Percentiles rank a stretch among this genome's conserved stretches.
Evolutionary conservation across 805 yeast species (phyloP).

Genomic region (Saccharomycopsis fibuligera): DNA sequence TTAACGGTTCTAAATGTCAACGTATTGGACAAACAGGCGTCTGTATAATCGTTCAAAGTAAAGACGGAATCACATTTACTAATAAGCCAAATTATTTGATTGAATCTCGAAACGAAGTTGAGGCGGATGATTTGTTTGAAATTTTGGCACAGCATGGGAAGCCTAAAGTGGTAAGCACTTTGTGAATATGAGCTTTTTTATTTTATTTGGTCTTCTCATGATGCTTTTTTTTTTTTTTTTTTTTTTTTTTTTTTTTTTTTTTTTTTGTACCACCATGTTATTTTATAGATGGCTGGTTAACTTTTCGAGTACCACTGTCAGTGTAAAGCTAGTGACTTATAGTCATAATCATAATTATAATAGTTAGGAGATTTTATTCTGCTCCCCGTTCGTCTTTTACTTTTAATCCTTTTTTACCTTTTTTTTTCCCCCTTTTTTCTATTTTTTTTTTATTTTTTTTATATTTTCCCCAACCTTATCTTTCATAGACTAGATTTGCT

Average conservation of each 20-base stretch:
- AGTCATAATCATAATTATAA: too few species aligned
- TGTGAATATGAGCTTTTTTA: background rate
- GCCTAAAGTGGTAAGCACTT: too few species aligned
- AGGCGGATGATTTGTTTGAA: slow-evolving; percentile 18
- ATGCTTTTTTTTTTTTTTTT: background rate
- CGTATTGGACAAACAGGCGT: slow-evolving; percentile 21
- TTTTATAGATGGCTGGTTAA: too few species aligned
- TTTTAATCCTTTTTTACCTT: background rate
- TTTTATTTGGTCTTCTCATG: background rate
- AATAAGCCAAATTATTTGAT: slow-evolving; percentile 17
- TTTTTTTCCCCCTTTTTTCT: background rate
- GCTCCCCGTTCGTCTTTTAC: too few species aligned
- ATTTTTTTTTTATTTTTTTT: background rate
- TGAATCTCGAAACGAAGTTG: slow-evolving; percentile 16
- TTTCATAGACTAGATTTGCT: too few species aligned
- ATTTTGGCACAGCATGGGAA: background rate
- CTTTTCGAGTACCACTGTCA: too few species aligned
- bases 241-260: background rate
- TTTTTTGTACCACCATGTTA: too few species aligned
- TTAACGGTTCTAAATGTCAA: slow-evolving; percentile 7
- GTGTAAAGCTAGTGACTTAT: too few species aligned
- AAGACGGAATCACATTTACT: slow-evolving; percentile 9
- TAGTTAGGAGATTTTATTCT: too few species aligned
- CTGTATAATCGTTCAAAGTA: slow-evolving; percentile 17
- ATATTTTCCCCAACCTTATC: too few species aligned